Evolutionary conservation across 495 filamentous ascomycete species (phyloP), one percentile per base, ranked within the genome.

Genomic region (Pyrenula massariospora): DNA sequence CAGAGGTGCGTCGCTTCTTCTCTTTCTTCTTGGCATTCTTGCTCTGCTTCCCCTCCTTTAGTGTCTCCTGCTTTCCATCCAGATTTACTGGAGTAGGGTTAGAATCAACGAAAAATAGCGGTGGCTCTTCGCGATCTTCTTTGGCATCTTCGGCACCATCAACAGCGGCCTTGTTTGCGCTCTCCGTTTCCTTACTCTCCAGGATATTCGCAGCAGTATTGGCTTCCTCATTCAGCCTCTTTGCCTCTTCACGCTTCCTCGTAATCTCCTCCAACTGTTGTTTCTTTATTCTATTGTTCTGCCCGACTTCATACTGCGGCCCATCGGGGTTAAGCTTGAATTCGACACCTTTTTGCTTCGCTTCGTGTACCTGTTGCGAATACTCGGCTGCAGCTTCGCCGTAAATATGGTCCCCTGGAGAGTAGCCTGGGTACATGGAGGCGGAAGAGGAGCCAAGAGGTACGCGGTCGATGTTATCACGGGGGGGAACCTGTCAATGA

Each of bases 401-500:
- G 20, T 65, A 66, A 11, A 52, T 57, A 24, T 61, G 60, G 25
- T 66, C 63, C 15, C 56, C 60, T 12, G 60, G 63, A 2, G 64
- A 67, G 58, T 67, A 64, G 12, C 64, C 64, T 23, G 64, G 64
- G 23, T 67, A 65, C 64, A 67, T 67, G 11, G 62, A 64, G 1
- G 50, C 64, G n/a, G 65, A 66, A 5, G 64, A 66, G 19, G 60
- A 62, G 15, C 62, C 60, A 12, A 66, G 47, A 2, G 64, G 64
- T n/a, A 66, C 63, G 57, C 62, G 50, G 20, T 66, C 60, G 24
- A 56, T 56, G 19, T 65, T 63, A 12, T 57, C 36, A 0, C 54
- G 3, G 23, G 63, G 63, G 8, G 58, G 54, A 3, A 66, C 57
- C 63, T 66, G 22, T 8, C 11, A 19, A n/a, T n/a, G n/a, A n/a